Evolutionary conservation across 2,329 filamentous ascomycete genomes (phyloP).

Genomic region (Alternaria gansuensis): DNA sequence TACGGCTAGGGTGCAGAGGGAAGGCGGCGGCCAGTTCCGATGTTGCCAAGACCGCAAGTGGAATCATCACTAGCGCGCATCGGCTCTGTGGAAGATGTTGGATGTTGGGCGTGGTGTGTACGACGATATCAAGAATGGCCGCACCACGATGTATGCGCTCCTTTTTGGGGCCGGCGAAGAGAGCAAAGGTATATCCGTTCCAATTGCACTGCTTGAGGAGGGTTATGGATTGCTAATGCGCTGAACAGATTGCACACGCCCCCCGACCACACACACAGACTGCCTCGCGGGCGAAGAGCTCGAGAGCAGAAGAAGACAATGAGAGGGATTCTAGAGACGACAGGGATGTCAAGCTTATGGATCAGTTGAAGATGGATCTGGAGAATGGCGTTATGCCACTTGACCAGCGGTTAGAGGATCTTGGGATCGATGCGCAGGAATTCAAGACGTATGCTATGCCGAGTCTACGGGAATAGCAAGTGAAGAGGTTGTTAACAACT

Average conservation of each 20-base stretch:
- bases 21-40: slow-evolving; percentile 46
- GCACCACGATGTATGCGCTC: slow-evolving; percentile 56
- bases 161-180: slow-evolving; percentile 55
- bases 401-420: slow-evolving; percentile 39
- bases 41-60: slow-evolving; percentile 43
- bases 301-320: slow-evolving; percentile 31
- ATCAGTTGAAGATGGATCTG: slow-evolving; percentile 30
- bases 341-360: slow-evolving; percentile 23
- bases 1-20: slow-evolving; percentile 35
- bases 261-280: slow-evolving; percentile 37
- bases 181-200: slow-evolving; percentile 51
- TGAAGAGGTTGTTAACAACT: slow-evolving; percentile 23
- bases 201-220: background rate
- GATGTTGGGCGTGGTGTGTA: slow-evolving; percentile 20
- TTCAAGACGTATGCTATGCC: slow-evolving; percentile 39
- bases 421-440: slow-evolving; percentile 41
- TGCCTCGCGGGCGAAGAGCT: slow-evolving; percentile 36
- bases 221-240: slow-evolving; percentile 27
- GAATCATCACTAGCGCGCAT: slow-evolving; percentile 32
- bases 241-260: slow-evolving; percentile 36
- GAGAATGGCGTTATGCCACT: slow-evolving; percentile 36
- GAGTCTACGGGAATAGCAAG: background rate
- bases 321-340: slow-evolving; percentile 20
- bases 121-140: slow-evolving; percentile 53
- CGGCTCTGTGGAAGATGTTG: slow-evolving; percentile 34